Conservation (phyloP, 2,329 filamentous ascomycete genomes). For the Colletotrichum sublineola region DNA sequence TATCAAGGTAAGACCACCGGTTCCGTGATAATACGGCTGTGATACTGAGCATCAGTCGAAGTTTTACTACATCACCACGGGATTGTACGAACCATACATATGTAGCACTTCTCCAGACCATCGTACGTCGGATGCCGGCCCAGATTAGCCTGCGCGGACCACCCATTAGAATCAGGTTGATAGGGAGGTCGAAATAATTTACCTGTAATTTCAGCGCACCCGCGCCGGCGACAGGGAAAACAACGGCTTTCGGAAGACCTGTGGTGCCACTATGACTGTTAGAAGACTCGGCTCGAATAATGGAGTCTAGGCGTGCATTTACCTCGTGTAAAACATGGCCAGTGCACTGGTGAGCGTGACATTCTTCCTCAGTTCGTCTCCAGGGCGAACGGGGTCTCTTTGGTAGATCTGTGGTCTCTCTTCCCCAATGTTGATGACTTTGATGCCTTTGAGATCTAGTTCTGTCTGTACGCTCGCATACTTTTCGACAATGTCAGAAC, state of each 20-base stretch:
- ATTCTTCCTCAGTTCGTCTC: conserved; percentile 66
- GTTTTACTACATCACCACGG: accelerated
- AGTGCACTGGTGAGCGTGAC: conserved; percentile 68
- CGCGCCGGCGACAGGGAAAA: conserved; percentile 65
- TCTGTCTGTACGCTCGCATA: conserved; percentile 70
- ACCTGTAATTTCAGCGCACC: conserved; percentile 45
- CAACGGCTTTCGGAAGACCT: conserved; percentile 79
- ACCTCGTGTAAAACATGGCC: conserved; percentile 75
- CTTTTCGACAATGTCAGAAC: conserved; percentile 65
- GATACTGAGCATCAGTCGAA: conserved; percentile 33
- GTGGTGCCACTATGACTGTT: conserved; percentile 72
- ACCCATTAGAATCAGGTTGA: background rate
- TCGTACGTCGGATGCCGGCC: background rate
- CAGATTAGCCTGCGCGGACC: conserved; percentile 11
- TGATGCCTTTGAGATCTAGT: conserved; percentile 65
- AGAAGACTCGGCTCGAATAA: background rate
- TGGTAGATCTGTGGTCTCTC: conserved; percentile 53
- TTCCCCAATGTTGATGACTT: conserved; percentile 62
- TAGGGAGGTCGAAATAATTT: accelerated
- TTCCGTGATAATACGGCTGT: conserved; percentile 75
- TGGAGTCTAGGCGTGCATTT: background rate
- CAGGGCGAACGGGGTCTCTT: conserved; percentile 64
- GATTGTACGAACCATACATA: conserved; percentile 24
- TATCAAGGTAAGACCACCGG: conserved; percentile 72
- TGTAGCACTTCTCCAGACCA: conserved; percentile 8